phyloP scores from a whole-genome alignment of 768 basidiomycete genomes.

The Ramaria sp. region DNA sequence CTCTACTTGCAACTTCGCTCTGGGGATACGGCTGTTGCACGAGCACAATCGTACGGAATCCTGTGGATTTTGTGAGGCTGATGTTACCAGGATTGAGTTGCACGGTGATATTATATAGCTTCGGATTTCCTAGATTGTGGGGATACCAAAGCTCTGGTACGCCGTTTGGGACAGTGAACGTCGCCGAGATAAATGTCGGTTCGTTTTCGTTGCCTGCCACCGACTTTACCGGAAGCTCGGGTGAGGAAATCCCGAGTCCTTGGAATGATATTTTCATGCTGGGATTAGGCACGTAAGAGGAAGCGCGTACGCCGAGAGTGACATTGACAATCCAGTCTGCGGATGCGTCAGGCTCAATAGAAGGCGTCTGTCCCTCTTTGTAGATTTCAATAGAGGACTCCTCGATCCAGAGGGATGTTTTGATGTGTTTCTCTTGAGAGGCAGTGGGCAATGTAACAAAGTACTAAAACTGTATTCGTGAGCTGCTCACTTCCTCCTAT shows the following conservation, averaged over 20 bases:
- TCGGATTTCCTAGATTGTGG: constrained; percentile 42
- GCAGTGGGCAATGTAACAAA: constrained; percentile 3
- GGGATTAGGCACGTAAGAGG: constrained; percentile 23
- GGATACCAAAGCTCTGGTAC: constrained; percentile 44
- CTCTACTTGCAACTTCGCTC: constrained; percentile 31
- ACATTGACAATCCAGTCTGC: constrained; percentile 49
- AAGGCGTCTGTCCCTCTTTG: constrained; percentile 38
- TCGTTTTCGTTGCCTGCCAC: constrained; percentile 14
- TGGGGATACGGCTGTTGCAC: constrained; percentile 36
- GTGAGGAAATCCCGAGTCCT: constrained; percentile 33
- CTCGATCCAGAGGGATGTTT: constrained; percentile 33
- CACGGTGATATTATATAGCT: constrained; percentile 41
- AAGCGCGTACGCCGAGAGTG: constrained; percentile 37
- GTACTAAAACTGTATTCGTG: background rate
- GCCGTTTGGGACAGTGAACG: constrained; percentile 34
- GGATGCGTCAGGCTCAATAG: constrained; percentile 31
- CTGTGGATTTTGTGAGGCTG: constrained; percentile 34
- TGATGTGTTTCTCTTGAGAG: background rate
- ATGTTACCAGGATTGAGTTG: constrained; percentile 23
- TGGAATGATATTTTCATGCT: constrained; percentile 33
- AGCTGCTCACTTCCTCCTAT: background rate
- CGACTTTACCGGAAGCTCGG: constrained; percentile 19
- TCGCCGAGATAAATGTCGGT: constrained; percentile 31
- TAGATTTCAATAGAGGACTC: constrained; percentile 45
- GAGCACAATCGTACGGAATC: constrained; percentile 49